phyloP scores from a whole-genome alignment of 257 asterid species.

The Nicotiana attenuata region DNA sequence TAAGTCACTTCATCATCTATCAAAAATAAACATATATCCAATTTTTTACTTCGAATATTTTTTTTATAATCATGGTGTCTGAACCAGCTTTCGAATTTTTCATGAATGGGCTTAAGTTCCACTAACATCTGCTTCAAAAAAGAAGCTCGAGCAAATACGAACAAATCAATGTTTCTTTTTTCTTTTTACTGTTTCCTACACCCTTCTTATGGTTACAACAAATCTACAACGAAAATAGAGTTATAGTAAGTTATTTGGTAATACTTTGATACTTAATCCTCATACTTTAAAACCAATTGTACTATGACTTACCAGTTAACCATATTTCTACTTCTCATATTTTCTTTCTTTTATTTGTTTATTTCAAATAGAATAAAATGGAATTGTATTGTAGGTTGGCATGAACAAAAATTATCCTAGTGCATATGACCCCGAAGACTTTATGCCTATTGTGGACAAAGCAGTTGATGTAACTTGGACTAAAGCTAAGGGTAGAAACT shows the following conservation, averaged over 20 bases:
- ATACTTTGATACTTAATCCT: neutral
- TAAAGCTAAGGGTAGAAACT: conserved; percentile 14
- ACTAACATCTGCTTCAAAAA: neutral
- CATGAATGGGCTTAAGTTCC: neutral
- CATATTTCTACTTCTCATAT: neutral
- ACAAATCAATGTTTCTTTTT: no score
- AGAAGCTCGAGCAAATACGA: neutral
- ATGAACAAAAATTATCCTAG: neutral
- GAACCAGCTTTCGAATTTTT: neutral
- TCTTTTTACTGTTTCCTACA: no score
- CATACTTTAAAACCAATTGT: neutral
- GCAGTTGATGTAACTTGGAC: conserved; percentile 43
- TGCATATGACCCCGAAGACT: neutral
- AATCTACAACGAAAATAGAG: no score
- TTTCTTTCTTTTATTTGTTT: neutral
- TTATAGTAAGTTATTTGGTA: no score
- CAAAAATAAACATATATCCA: neutral
- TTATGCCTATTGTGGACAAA: conserved; percentile 44
- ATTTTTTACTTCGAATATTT: neutral
- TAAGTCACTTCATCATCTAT: conserved; percentile 24
- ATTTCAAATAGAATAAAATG: neutral
- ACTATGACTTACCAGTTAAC: neutral
- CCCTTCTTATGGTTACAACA: no score
- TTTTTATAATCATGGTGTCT: no score
- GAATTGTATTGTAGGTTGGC: neutral